Percentiles rank a stretch among this genome's conserved stretches.
Evolutionary conservation across 192 early-diverging fungal genomes (phyloP).

Genomic region (Umbelopsis isabellina): DNA sequence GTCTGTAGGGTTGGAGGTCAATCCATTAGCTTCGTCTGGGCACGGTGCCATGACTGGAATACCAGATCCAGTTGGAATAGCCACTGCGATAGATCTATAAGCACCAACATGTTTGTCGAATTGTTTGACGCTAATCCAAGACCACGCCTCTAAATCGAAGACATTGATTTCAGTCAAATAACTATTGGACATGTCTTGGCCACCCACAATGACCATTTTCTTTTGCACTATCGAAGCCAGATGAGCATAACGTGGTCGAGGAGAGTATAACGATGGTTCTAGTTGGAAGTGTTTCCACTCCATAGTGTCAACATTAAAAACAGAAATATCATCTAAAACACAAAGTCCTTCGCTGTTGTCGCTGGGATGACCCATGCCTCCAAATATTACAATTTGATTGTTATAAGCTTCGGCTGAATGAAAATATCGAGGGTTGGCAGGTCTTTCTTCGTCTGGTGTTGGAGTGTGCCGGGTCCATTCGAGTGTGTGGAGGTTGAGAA

Average conservation of each 20-base stretch:
- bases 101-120: conserved; percentile 72
- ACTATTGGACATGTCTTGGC: conserved; percentile 72
- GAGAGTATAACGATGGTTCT: conserved; percentile 44
- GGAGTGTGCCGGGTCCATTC: conserved; percentile 61
- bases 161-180: conserved; percentile 76
- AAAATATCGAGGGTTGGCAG: conserved; percentile 66
- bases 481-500: conserved; percentile 64
- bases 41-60: conserved; percentile 2
- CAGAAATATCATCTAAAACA: conserved; percentile 67
- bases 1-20: neutral
- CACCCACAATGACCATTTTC: conserved; percentile 67
- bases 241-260: conserved; percentile 76
- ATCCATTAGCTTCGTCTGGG: neutral
- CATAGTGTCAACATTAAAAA: conserved; percentile 60
- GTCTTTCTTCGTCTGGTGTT: conserved; percentile 34
- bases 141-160: conserved; percentile 58
- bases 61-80: conserved; percentile 18
- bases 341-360: conserved; percentile 49
- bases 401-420: conserved; percentile 69
- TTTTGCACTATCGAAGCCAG: conserved; percentile 61
- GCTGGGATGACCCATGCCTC: conserved; percentile 71
- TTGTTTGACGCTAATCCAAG: conserved; percentile 60
- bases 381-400: conserved; percentile 67
- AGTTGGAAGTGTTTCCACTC: conserved; percentile 53
- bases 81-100: conserved; percentile 69